Conservation (phyloP, 2,329 filamentous ascomycete genomes). For the Pseudofabraea citricarpa region DNA sequence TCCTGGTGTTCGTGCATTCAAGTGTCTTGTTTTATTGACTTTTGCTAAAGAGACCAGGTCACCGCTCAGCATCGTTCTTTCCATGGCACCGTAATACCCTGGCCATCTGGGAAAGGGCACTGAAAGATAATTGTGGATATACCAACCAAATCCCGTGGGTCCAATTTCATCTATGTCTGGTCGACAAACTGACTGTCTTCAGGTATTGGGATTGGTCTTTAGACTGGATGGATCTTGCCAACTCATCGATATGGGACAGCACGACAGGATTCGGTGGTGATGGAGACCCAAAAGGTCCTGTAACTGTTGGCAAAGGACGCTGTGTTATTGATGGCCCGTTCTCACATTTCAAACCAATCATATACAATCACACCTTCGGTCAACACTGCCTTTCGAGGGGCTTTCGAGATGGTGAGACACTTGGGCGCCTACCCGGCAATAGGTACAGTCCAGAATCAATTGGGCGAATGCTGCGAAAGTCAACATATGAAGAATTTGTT, state of each 20-base stretch:
- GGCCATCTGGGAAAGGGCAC: conserved; percentile 25
- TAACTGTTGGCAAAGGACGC: conserved; percentile 7
- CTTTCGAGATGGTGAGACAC: conserved; percentile 12
- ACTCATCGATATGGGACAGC: conserved; percentile 8
- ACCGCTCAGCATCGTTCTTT: conserved; percentile 27
- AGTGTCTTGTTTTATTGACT: background rate
- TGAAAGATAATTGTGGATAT: conserved; percentile 24
- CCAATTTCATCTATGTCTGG: background rate
- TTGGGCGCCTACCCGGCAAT: conserved; percentile 2
- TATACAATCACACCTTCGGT: conserved; percentile 6
- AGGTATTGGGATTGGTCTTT: conserved; percentile 33
- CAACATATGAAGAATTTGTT: conserved; percentile 14
- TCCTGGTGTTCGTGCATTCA: background rate
- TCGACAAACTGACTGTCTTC: conserved; percentile 4
- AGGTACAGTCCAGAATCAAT: conserved; percentile 9
- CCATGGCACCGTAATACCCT: conserved; percentile 32
- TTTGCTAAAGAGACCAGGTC: no score
- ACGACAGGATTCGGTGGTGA: conserved; percentile 27
- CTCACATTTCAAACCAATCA: conserved; percentile 14
- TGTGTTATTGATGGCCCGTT: conserved; percentile 25
- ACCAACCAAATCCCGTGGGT: conserved; percentile 6
- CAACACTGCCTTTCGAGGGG: conserved; percentile 24
- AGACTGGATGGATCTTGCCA: conserved; percentile 18
- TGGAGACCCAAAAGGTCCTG: conserved; percentile 14
- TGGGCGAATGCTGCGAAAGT: conserved; percentile 6